Evolutionary conservation across 2,329 filamentous ascomycete genomes (phyloP).

Genomic region (Coniosporium uncinatum): DNA sequence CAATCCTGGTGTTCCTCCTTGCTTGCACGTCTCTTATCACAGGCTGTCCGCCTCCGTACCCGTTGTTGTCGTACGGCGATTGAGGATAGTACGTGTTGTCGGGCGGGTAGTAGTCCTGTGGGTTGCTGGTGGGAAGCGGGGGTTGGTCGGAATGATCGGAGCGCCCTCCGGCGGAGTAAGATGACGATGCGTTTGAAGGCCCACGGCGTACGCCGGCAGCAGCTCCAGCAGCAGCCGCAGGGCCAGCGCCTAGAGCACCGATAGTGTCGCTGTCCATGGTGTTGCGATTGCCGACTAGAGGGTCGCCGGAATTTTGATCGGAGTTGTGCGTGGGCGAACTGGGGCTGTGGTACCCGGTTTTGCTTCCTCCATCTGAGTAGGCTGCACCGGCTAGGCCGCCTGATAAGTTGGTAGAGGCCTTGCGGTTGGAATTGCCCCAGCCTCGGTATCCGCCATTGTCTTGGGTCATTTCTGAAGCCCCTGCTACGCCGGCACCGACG

Average conservation of each 20-base stretch:
- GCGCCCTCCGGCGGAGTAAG: conserved; percentile 77
- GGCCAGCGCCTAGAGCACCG: conserved; percentile 67
- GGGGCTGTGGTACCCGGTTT: conserved; percentile 48
- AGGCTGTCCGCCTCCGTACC: conserved; percentile 55
- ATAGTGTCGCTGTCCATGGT: conserved; percentile 72
- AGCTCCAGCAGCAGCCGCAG: conserved; percentile 48
- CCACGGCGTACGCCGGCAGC: conserved; percentile 73
- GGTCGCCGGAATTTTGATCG: conserved; percentile 65
- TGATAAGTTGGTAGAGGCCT: conserved; percentile 86
- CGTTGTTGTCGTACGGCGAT: conserved; percentile 45
- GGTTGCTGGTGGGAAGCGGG: conserved; percentile 37
- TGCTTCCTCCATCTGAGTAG: conserved; percentile 59
- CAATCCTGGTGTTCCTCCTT: conserved; percentile 89
- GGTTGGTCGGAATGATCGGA: conserved; percentile 60
- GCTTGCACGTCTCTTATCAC: conserved; percentile 93
- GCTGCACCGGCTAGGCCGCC: conserved; percentile 52
- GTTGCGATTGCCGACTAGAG: conserved; percentile 44
- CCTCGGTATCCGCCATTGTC: conserved; percentile 84
- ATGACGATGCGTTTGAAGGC: conserved; percentile 92
- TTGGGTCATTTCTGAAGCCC: conserved; percentile 68
- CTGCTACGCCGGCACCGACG: conserved; percentile 46
- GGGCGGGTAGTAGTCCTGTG: conserved; percentile 47
- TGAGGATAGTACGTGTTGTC: conserved; percentile 47
- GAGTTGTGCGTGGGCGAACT: conserved; percentile 61
- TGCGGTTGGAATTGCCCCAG: conserved; percentile 79